Base-by-base conservation (phyloP, 2,329 filamentous ascomycete species). In the Huntiella savannae region DNA sequence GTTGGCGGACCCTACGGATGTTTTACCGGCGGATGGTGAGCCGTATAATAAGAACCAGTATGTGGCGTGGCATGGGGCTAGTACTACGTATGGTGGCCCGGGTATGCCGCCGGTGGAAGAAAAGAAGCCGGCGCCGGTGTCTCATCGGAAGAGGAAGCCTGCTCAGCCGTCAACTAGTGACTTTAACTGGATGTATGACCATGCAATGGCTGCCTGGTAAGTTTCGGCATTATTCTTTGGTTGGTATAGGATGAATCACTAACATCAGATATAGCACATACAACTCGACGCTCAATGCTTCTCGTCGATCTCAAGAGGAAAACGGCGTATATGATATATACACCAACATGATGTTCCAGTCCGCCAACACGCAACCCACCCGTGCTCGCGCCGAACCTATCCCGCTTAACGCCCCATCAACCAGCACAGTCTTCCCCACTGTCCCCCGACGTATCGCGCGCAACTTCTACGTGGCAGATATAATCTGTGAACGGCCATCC, bases 1-100 rank as follows among this genome's bases (percentile, higher is more conserved):
- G 58, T 60, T 96, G 17, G 91, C 87, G 13, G 91, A 96, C 57
- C 88, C 88, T 0, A 80, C 86, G 50, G 91, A 98, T 61, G 71
- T 70, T 50, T 45, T 39, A 7, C 71, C 87, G 37, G 73, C 86
- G 19, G 71, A 73, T 6, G 82, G 80, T 35, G 81, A 92, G 58
- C 70, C 78, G n/a, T 98, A 98, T 69, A 95, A 98, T 68, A 86
- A 88, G 64, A 98, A 98, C 58, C 87, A 95, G 60, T 98, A 95
- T 58, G 91, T 98, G 22, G 91, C 91, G 22, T 98, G 91, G 91
- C 87, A 94, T 59, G 91, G 91, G 43, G 91, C 91, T 41, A 96
- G 88, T 60, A 79, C 83, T 35, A 91, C 98, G 17, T 98, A 98
- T 59, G 86, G 96, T 59, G 85, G 82, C 10, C 83, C 85, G 1